Base-by-base conservation (phyloP, 495 filamentous ascomycete species). In the Annulohypoxylon maeteangense region DNA sequence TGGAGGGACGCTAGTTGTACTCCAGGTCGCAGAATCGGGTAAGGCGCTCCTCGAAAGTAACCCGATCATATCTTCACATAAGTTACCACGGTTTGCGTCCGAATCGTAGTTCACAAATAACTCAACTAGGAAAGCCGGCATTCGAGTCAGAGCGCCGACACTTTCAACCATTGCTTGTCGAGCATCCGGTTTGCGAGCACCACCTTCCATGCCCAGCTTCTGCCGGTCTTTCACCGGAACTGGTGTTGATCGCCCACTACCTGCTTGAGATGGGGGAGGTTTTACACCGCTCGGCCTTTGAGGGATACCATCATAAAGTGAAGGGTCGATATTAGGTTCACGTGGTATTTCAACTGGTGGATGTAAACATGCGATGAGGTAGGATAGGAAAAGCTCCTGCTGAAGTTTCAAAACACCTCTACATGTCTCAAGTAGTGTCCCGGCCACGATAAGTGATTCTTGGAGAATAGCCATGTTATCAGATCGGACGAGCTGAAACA, bases 141-240 rank as follows among this genome's bases (percentile, higher is more conserved):
- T 97, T 25, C 96, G 87, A 31, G 93, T 91, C 47, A 99, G 84
- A 27, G 93, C 92, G 45, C 95, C 94, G 34, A 99, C 90, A 68
- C 91, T 97, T 80, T 99, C 95, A 8, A 99, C 94, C 95, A 99
- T 99, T 29, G 95, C 95, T 79, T 99, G 96, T 70, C 96, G 85
- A 48, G 95, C 93, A 75, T 98, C 95, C 4, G 95, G 95, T 72
- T 93, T 97, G 54, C 95, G 87, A 1, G 91, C 87, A 29, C 95
- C 94, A 3, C 95, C 95, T 80, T 99, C 95, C 75, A 99, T 83
- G 1, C 95, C 95, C 10, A 99, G 86, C 78, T 93, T 95, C 76
- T 97, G 93, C 54, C 95, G 87, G 75, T 99, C 95, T 77, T 93
- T 94, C 56, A 99, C 92, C 1, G 93, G 91, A 20, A 99, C 94